phyloP scores from a whole-genome alignment of 140 eudicot species.

The Ambrosia hybrid region DNA sequence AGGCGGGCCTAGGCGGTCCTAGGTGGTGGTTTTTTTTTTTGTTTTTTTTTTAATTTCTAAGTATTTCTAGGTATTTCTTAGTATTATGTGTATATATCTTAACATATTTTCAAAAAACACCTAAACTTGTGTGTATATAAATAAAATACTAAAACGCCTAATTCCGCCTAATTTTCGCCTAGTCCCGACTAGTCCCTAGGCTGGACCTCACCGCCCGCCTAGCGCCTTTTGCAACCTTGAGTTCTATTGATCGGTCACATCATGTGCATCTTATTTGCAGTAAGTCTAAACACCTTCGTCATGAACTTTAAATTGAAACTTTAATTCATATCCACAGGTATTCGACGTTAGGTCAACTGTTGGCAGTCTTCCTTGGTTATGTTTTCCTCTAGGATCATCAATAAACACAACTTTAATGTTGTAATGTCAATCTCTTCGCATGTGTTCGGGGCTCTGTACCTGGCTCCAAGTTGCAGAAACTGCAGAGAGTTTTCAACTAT shows the following conservation, averaged over 20 bases:
- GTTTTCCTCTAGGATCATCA: slow-evolving; percentile 11
- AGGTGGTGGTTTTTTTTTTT: no score
- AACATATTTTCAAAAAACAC: no score
- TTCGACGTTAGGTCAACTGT: neutral
- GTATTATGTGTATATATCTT: no score
- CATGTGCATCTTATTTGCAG: neutral
- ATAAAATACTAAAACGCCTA: no score
- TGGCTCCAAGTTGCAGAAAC: slow-evolving; percentile 2
- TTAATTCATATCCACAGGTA: neutral
- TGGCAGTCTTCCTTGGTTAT: neutral
- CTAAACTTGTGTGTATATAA: no score
- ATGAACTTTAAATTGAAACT: neutral
- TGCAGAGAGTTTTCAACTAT: slow-evolving; percentile 20
- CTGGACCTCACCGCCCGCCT: no score
- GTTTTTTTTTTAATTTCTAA: no score
- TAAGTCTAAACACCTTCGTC: neutral
- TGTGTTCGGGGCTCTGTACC: slow-evolving; percentile 16
- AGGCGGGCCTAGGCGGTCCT: no score
- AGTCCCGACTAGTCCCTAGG: no score
- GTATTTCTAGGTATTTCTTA: no score
- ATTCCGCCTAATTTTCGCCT: no score
- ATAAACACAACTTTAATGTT: neutral
- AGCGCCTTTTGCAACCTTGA: no score
- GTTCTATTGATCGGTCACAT: neutral
- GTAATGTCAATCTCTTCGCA: neutral